A percentile compares a stretch with the other conserved stretches of the same genome.
Evolutionary conservation across 495 filamentous ascomycete genomes (phyloP).

Genomic region (Penicillium cataractarum): DNA sequence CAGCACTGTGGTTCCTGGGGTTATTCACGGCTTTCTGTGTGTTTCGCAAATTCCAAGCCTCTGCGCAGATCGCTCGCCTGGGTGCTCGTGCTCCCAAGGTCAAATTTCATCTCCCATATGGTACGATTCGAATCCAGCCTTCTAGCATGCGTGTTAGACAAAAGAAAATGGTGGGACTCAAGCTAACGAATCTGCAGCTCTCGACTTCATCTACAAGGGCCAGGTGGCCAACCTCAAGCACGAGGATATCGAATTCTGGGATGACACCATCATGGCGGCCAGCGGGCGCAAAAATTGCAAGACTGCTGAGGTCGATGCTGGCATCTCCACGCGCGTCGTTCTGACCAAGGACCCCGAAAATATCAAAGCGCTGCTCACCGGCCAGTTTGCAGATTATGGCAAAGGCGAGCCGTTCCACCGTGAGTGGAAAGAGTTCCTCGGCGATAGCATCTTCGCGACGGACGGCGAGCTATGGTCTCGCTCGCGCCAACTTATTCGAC

Average conservation of each 20-base stretch:
- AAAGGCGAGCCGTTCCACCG: constrained; percentile 71
- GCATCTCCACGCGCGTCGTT: constrained; percentile 57
- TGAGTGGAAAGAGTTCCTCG: constrained; percentile 74
- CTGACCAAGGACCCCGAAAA: constrained; percentile 69
- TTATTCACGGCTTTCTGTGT: constrained; percentile 30
- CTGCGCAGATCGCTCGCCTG: constrained; percentile 37
- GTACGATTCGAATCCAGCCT: constrained; percentile 16
- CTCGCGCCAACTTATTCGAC: constrained; percentile 75
- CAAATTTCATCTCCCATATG: constrained; percentile 41
- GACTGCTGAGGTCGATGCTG: constrained; percentile 64
- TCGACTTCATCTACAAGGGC: constrained; percentile 62
- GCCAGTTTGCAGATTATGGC: constrained; percentile 69
- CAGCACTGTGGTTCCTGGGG: constrained; percentile 30
- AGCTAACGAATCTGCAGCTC: constrained; percentile 45
- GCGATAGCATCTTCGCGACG: constrained; percentile 78
- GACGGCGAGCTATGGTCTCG: constrained; percentile 76
- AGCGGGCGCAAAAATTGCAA: constrained; percentile 37
- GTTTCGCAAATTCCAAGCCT: constrained; percentile 37
- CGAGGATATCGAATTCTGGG: constrained; percentile 64
- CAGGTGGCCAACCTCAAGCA: constrained; percentile 54
- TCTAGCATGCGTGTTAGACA: neutral
- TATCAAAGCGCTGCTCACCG: constrained; percentile 79
- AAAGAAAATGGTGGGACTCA: neutral
- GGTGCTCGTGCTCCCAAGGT: constrained; percentile 42
- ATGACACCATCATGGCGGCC: constrained; percentile 45